A percentile compares a stretch with the other conserved stretches of the same genome.
phyloP scores from a whole-genome alignment of 2,329 filamentous ascomycete genomes.

The Penicillium sp. region DNA sequence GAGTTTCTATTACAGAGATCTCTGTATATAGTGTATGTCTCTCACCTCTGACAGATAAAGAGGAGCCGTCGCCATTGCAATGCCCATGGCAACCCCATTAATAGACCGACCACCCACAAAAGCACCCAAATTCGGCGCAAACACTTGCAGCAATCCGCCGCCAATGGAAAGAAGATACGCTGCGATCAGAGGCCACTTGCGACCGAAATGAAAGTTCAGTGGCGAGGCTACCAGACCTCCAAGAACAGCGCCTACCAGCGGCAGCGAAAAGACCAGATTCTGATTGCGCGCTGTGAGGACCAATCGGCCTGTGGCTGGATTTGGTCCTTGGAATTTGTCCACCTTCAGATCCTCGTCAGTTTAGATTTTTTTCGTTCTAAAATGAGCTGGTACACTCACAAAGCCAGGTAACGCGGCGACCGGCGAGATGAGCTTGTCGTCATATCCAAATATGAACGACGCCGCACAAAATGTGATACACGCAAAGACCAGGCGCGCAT shows the following conservation, averaged over 20 bases:
- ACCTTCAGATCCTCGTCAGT: constrained; percentile 23
- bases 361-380: background rate
- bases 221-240: constrained; percentile 38
- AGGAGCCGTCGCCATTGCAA: constrained; percentile 38
- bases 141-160: constrained; percentile 40
- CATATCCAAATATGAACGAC: constrained; percentile 37
- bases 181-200: constrained; percentile 38
- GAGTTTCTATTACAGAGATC: too few relatives aligned
- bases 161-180: constrained; percentile 38
- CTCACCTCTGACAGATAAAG: constrained; percentile 40
- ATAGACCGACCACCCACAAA: constrained; percentile 39
- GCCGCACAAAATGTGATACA: constrained; percentile 34
- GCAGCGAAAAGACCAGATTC: constrained; percentile 39
- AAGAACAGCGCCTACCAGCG: constrained; percentile 38
- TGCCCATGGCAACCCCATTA: constrained; percentile 36
- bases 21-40: background rate
- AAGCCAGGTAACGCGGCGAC: constrained; percentile 32
- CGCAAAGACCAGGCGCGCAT: constrained; percentile 29
- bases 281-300: constrained; percentile 38
- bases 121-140: constrained; percentile 37
- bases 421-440: constrained; percentile 38
- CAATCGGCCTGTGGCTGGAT: constrained; percentile 25
- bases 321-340: constrained; percentile 33
- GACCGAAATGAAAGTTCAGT: constrained; percentile 36
- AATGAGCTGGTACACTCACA: constrained; percentile 22